Evolutionary conservation across 768 basidiomycete species (phyloP).

Genomic region (Rhizopogon roseolus): DNA sequence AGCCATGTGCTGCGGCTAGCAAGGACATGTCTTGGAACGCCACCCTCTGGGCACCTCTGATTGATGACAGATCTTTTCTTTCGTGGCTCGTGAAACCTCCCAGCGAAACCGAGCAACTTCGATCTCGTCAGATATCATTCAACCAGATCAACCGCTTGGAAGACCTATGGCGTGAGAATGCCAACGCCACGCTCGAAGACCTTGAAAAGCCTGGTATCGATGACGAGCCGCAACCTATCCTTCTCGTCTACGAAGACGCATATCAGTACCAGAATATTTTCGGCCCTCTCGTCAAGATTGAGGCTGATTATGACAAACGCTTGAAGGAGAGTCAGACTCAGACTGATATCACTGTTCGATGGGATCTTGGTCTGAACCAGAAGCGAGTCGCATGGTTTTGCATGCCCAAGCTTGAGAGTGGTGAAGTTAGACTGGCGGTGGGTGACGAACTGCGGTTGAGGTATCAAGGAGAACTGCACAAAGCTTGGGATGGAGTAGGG

Average conservation of each 20-base stretch:
- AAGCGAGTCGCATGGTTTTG: constrained; percentile 99
- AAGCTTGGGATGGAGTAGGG: constrained; percentile 95
- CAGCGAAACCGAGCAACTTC: constrained; percentile 90
- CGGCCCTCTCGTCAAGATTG: constrained; percentile 98
- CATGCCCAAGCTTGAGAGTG: constrained; percentile 95
- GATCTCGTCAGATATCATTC: constrained; percentile 96
- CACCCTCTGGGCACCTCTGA: constrained; percentile 95
- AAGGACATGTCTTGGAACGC: constrained; percentile 99
- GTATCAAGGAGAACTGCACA: constrained; percentile 86
- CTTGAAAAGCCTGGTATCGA: constrained; percentile 97
- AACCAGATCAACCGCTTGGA: constrained; percentile 96
- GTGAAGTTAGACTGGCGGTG: constrained; percentile 93
- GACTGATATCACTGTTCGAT: constrained; percentile 91
- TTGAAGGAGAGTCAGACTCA: constrained; percentile 99
- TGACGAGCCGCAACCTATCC: constrained; percentile 92
- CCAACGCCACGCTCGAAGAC: constrained; percentile 91
- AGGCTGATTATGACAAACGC: constrained; percentile 97
- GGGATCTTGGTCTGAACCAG: constrained; percentile 98
- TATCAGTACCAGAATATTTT: constrained; percentile 99
- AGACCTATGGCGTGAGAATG: constrained; percentile 96
- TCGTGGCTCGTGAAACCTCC: constrained; percentile 99
- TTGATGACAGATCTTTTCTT: constrained; percentile 98
- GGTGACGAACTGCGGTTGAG: constrained; percentile 92
- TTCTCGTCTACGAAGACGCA: constrained; percentile 93
- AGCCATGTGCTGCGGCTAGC: constrained; percentile 95